Evolutionary conservation across 1,284 basidiomycete genomes (phyloP).

Genomic region (Microbotryum scabiosae): DNA sequence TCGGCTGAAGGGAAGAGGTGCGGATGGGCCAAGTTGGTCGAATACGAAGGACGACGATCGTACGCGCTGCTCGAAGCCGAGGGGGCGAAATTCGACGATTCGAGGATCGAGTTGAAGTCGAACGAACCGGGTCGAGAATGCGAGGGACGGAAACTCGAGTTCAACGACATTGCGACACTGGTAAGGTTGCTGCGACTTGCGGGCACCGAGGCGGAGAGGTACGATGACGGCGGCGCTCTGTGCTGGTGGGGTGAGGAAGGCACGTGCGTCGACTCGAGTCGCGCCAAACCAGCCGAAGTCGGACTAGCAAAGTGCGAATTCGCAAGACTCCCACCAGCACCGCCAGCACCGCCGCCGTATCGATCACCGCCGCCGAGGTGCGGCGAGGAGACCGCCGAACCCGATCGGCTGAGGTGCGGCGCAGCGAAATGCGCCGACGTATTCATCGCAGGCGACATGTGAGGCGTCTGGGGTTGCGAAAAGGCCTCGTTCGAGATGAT

Average conservation of each 20-base stretch:
- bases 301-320: background rate
- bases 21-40: background rate
- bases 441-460: background rate
- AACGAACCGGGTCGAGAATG: background rate
- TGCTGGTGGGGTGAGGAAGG: constrained; percentile 1
- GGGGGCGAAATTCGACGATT: background rate
- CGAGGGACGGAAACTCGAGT: background rate
- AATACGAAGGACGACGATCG: background rate
- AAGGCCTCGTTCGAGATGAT: background rate
- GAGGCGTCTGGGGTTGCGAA: background rate
- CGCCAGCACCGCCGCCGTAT: background rate
- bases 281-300: background rate
- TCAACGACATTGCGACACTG: background rate
- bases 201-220: background rate
- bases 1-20: constrained; percentile 14
- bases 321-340: background rate
- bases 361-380: background rate
- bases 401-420: background rate
- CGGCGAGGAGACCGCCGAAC: background rate
- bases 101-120: background rate
- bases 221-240: background rate
- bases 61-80: background rate
- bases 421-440: background rate
- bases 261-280: background rate
- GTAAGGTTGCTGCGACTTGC: background rate